These are phyloP conservation scores for Polychytrium aggregatum DNA, from an alignment of 192 early-diverging fungal genomes.

Conservation along the genomic window DNA sequence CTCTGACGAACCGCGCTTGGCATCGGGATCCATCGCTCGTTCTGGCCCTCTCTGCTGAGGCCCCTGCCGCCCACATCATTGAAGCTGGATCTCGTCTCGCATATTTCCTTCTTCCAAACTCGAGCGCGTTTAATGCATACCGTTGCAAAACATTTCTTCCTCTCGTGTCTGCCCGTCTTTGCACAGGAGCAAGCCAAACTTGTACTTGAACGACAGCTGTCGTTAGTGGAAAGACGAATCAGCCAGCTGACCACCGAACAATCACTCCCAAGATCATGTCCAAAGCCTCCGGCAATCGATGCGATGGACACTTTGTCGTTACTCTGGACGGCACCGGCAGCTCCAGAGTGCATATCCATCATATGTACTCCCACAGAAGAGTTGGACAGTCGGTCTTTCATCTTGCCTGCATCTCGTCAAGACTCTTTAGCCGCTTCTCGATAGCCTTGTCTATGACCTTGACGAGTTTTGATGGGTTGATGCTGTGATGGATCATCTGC, in stretches of 20 bases:
- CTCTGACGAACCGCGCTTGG: too few species aligned
- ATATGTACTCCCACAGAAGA: neutral
- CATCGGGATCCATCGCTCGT: too few species aligned
- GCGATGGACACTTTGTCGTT: too few species aligned
- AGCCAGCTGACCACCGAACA: conserved; percentile 2
- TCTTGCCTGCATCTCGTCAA: conserved; percentile 24
- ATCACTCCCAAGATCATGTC: neutral
- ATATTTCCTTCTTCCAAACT: neutral
- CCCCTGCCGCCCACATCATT: too few species aligned
- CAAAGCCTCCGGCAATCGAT: neutral
- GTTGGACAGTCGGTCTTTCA: neutral
- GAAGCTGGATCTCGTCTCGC: too few species aligned
- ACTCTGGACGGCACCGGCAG: too few species aligned
- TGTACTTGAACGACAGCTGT: conserved; percentile 13
- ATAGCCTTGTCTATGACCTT: conserved; percentile 8
- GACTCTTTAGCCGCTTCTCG: conserved; percentile 11
- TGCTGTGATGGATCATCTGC: conserved; percentile 15
- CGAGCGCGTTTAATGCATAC: conserved; percentile 9
- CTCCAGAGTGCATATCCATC: neutral
- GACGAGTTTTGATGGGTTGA: conserved; percentile 16
- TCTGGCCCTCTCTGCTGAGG: too few species aligned
- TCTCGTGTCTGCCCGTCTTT: conserved; percentile 26
- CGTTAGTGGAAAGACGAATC: neutral
- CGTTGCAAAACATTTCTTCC: conserved; percentile 33
- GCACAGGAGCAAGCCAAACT: conserved; percentile 21